A percentile compares a stretch with the other conserved stretches of the same genome.
Conservation (phyloP, 768 basidiomycete species). For the Gloeophyllum trabeum region DNA sequence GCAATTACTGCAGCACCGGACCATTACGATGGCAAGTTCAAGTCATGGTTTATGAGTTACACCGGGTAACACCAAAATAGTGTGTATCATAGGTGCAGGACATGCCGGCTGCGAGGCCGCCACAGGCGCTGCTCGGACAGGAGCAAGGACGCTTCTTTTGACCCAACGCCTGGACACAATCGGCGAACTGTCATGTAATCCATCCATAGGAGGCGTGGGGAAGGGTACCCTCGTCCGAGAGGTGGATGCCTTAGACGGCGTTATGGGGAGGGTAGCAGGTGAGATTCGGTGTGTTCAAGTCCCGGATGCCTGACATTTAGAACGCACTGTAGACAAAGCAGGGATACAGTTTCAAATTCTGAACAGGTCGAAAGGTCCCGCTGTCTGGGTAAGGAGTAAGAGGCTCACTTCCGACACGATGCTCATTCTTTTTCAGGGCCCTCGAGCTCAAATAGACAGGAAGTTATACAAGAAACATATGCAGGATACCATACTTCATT, state of each 20-base stretch:
- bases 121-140: conserved; percentile 72
- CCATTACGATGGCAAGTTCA: conserved; percentile 12
- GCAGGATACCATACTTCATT: conserved; percentile 55
- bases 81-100: conserved; percentile 84
- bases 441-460: conserved; percentile 81
- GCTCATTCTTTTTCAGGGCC: conserved; percentile 40
- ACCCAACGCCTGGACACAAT: conserved; percentile 78
- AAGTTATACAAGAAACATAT: conserved; percentile 76
- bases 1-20: conserved; percentile 1
- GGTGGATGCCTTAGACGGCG: conserved; percentile 81
- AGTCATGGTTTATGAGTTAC: background rate
- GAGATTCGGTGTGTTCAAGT: conserved; percentile 13
- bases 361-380: conserved; percentile 78
- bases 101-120: conserved; percentile 94
- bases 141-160: conserved; percentile 69
- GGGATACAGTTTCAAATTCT: conserved; percentile 85
- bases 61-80: conserved; percentile 18
- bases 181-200: conserved; percentile 84
- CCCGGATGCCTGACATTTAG: background rate
- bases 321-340: conserved; percentile 52
- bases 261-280: conserved; percentile 82
- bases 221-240: conserved; percentile 89
- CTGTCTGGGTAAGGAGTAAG: conserved; percentile 63
- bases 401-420: background rate
- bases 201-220: conserved; percentile 85